phyloP scores from a whole-genome alignment of 1,284 basidiomycete genomes.

The Naganishia cerealis region DNA sequence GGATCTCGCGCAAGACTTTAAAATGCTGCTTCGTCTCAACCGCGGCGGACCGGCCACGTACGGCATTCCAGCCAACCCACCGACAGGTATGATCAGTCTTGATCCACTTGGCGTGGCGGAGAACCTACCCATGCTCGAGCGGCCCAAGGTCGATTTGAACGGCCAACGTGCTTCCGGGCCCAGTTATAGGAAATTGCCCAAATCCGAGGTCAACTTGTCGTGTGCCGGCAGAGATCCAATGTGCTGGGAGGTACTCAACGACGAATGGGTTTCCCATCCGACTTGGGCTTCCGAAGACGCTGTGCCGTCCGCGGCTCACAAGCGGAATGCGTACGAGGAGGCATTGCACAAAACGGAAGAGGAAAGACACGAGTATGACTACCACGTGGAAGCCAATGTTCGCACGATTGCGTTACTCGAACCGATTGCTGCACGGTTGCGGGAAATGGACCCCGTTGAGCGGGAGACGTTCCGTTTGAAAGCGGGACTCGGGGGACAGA shows the following conservation, averaged over 20 bases:
- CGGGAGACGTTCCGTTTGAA: conserved; percentile 79
- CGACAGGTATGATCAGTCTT: conserved; percentile 57
- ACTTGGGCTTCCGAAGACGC: conserved; percentile 96
- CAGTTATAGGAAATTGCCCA: conserved; percentile 86
- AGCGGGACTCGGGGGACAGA: conserved; percentile 83
- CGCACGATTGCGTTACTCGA: conserved; percentile 91
- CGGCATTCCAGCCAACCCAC: conserved; percentile 70
- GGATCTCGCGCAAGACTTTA: conserved; percentile 82
- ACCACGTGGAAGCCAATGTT: conserved; percentile 87
- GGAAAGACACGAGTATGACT: conserved; percentile 97
- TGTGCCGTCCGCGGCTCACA: conserved; percentile 87
- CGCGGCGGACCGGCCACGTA: conserved; percentile 64
- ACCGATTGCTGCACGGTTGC: conserved; percentile 80
- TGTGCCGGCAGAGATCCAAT: conserved; percentile 94
- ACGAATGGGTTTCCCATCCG: conserved; percentile 94
- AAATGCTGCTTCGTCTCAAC: conserved; percentile 76
- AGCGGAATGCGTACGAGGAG: conserved; percentile 96
- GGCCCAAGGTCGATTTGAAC: conserved; percentile 59
- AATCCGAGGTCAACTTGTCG: conserved; percentile 79
- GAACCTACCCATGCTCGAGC: conserved; percentile 63
- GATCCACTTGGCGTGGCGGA: conserved; percentile 57
- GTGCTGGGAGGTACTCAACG: conserved; percentile 94
- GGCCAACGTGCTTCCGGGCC: conserved; percentile 65
- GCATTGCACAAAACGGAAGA: conserved; percentile 95
- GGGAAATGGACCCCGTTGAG: conserved; percentile 86